Evolutionary conservation across 257 asterid species (phyloP), one percentile per base, ranked within the genome.

Genomic region (Gentiana macrophylla): DNA sequence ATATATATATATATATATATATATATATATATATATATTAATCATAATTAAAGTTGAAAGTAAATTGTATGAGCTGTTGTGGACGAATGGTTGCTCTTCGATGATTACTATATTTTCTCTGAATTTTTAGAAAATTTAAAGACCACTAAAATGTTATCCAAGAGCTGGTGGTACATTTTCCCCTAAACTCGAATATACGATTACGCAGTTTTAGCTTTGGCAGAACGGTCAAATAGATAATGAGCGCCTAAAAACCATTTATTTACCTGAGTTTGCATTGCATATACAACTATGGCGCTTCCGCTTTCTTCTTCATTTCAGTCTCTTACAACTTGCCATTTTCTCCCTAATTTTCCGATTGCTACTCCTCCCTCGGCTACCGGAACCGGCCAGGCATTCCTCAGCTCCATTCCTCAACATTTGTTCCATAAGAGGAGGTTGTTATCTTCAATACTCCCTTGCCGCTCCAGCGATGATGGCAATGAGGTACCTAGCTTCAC

Each of bases 81-180:
- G 24, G 24, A 15, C 24, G 24, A 15, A 15, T 15, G 24, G 24
- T 15, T 15, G 24, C 24, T 15, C 24, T 0, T 15, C 24, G 24
- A 15, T 15, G 24, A 15, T 15, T 15, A 15, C 24, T 15, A 15
- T 15, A 15, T 15, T 15, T 15, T 15, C 24, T 15, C 24, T 15
- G 24, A 15, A 15, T 15, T 15, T 15, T 15, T 15, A 15, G 24
- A 15, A 35, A 33, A 56, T 36, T 32, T 34, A 72, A 69, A 83
- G 73, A 78, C 95, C 94, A 77, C 72, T 66, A 65, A 70, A 47
- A 64, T 50, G 70, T 70, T 84, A 84, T 86, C 93, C 66, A 53
- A 36, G 41, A 37, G 24, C 36, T 49, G 49, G 4, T 9, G 32
- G 44, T n/a, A 56, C 8, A 38, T 37, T 37, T 15, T n/a, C 52